These are phyloP conservation scores for Pyrrhoderma noxium DNA, from an alignment of 1,284 basidiomycete genomes.

Conservation along the genomic window DNA sequence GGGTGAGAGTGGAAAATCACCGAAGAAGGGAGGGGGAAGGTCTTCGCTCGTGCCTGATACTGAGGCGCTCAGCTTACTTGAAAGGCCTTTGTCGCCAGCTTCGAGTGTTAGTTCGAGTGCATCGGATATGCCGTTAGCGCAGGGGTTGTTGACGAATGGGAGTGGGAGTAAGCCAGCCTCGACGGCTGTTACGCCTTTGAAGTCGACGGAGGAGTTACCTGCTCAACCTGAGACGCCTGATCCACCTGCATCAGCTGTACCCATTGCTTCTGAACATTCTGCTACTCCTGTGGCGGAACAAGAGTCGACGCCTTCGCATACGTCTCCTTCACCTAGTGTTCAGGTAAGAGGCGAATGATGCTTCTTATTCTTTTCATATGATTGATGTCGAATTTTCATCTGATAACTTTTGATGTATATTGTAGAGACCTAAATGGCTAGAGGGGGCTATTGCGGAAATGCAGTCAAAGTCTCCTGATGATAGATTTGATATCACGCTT, in stretches of 20 bases:
- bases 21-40: slow-evolving; percentile 6
- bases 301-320: background rate
- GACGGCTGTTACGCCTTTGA: slow-evolving; percentile 19
- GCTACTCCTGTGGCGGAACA: slow-evolving; percentile 7
- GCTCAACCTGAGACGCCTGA: slow-evolving; percentile 8
- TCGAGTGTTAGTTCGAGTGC: slow-evolving; percentile 56
- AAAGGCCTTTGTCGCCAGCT: slow-evolving; percentile 45
- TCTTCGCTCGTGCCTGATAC: slow-evolving; percentile 25
- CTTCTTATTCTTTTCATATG: too few species aligned
- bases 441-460: slow-evolving; percentile 54
- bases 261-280: slow-evolving; percentile 1
- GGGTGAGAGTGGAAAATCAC: slow-evolving; percentile 23
- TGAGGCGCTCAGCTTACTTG: slow-evolving; percentile 30
- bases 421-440: slow-evolving; percentile 66
- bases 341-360: slow-evolving; percentile 2
- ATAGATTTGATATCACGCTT: slow-evolving; percentile 74
- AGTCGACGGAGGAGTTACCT: slow-evolving; percentile 17
- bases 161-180: slow-evolving; percentile 26
- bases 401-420: background rate
- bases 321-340: background rate
- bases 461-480: slow-evolving; percentile 71
- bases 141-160: slow-evolving; percentile 43
- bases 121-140: slow-evolving; percentile 61
- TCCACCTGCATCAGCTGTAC: background rate
- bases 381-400: too few species aligned